These are phyloP conservation scores for Arthrobotrys sphaeroides DNA, from an alignment of 2,329 filamentous ascomycete genomes.

Conservation along the genomic window DNA sequence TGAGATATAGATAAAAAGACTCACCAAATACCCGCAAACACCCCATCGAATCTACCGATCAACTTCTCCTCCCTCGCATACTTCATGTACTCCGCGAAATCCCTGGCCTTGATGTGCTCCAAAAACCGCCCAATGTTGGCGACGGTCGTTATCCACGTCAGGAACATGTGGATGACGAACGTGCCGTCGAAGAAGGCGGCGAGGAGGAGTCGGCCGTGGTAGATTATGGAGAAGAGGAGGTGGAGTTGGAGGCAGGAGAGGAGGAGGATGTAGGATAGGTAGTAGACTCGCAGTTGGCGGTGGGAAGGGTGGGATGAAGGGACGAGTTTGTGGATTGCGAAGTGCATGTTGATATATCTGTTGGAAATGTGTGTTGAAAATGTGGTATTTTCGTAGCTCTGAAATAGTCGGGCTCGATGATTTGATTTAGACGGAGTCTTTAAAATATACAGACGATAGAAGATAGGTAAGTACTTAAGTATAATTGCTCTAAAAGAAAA, in stretches of 20 bases:
- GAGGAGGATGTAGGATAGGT: slow-evolving; percentile 12
- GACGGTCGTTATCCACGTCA: slow-evolving; percentile 5
- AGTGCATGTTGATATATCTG: slow-evolving; percentile 31
- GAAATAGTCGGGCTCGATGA: too few species aligned
- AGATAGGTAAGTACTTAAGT: not conserved
- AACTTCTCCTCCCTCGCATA: not conserved
- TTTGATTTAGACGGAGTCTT: too few species aligned
- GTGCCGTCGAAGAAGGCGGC: slow-evolving; percentile 8
- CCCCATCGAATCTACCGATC: slow-evolving; percentile 28
- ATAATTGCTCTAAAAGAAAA: not conserved
- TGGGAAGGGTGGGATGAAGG: slow-evolving; percentile 5
- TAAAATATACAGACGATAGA: too few species aligned
- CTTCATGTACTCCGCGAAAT: slow-evolving; percentile 14
- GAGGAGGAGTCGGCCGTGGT: slow-evolving; percentile 14
- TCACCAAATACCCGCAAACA: slow-evolving; percentile 27
- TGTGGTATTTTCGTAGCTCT: slow-evolving; percentile 1
- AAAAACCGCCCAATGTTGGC: slow-evolving; percentile 8
- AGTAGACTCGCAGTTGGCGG: not conserved
- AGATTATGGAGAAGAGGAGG: slow-evolving; percentile 15
- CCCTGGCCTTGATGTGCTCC: not conserved
- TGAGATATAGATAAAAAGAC: not conserved
- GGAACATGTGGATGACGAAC: slow-evolving; percentile 13
- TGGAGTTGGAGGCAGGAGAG: slow-evolving; percentile 13
- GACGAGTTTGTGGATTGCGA: slow-evolving; percentile 43
- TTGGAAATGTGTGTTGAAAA: not conserved